These are phyloP conservation scores for Hyaloperonospora arabidopsidis DNA, from an alignment of 352 stramenopile genomes.

Conservation along the genomic window DNA sequence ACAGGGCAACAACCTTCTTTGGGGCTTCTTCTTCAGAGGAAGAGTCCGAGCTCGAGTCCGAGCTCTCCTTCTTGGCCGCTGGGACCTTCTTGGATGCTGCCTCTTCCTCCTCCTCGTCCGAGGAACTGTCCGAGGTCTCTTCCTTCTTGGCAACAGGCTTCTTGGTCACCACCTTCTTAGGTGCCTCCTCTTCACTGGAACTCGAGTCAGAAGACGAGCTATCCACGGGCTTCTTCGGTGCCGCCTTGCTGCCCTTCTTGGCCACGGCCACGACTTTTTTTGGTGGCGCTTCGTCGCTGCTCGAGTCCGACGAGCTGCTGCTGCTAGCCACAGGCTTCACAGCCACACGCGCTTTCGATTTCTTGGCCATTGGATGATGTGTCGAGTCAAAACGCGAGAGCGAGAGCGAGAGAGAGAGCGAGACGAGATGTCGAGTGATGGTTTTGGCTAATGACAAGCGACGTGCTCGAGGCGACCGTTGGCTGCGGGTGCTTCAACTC, in stretches of 20 bases:
- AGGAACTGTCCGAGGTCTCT: constrained; percentile 4
- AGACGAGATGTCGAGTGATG: neutral
- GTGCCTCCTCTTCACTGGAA: constrained; percentile 34
- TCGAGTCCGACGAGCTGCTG: constrained; percentile 47
- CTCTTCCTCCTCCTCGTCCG: constrained; percentile 33
- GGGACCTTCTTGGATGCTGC: constrained; percentile 40
- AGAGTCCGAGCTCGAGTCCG: constrained; percentile 27
- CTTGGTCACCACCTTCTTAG: constrained; percentile 36
- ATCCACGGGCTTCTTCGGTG: constrained; percentile 35
- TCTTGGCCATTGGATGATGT: constrained; percentile 41
- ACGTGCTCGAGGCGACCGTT: no score
- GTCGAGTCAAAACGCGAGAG: neutral
- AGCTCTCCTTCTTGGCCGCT: constrained; percentile 48
- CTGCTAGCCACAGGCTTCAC: constrained; percentile 41
- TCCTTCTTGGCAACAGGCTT: constrained; percentile 49
- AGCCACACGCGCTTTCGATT: constrained; percentile 31
- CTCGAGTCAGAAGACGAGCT: constrained; percentile 33
- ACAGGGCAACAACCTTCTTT: constrained; percentile 24
- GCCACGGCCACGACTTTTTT: constrained; percentile 36
- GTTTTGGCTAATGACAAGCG: neutral
- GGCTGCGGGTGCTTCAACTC: constrained; percentile 3
- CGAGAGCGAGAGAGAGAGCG: neutral
- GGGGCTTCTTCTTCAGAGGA: constrained; percentile 27
- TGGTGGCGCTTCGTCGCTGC: constrained; percentile 42
- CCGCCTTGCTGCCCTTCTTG: constrained; percentile 51